Evolutionary conservation across 1,284 basidiomycete species (phyloP).

Genomic region (Trichosporon sp.): DNA sequence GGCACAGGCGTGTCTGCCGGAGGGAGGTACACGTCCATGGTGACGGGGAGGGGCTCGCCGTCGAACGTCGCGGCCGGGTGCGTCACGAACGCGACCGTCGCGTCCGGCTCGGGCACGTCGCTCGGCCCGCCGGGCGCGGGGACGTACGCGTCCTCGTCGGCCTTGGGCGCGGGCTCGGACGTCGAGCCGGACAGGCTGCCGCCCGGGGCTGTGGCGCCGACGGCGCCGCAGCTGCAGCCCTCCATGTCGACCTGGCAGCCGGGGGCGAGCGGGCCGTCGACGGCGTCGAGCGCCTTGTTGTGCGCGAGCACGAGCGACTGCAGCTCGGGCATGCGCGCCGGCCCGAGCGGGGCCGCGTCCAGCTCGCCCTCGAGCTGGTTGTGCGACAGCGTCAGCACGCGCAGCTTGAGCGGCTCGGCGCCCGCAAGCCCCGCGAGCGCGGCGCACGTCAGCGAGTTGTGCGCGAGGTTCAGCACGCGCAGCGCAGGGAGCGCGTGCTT

Average conservation of each 20-base stretch:
- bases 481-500: constrained; percentile 32
- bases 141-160: constrained; percentile 7
- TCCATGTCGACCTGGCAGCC: constrained; percentile 29
- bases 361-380: constrained; percentile 34
- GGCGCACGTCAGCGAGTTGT: constrained; percentile 31
- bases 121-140: constrained; percentile 14
- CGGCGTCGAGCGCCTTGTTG: constrained; percentile 28
- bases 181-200: background rate
- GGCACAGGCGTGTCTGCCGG: constrained; percentile 9
- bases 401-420: constrained; percentile 21
- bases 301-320: constrained; percentile 25
- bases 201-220: background rate
- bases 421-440: constrained; percentile 24
- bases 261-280: constrained; percentile 23
- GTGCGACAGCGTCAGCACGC: constrained; percentile 32
- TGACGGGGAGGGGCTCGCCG: constrained; percentile 38
- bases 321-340: constrained; percentile 28
- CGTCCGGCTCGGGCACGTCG: constrained; percentile 31
- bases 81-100: constrained; percentile 35
- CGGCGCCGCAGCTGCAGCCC: constrained; percentile 23
- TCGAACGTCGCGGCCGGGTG: constrained; percentile 45
- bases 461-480: constrained; percentile 32
- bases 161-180: background rate
- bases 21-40: constrained; percentile 45
- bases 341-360: constrained; percentile 16